Conservation (phyloP, 768 basidiomycete genomes). For the Tylopilus sp. region DNA sequence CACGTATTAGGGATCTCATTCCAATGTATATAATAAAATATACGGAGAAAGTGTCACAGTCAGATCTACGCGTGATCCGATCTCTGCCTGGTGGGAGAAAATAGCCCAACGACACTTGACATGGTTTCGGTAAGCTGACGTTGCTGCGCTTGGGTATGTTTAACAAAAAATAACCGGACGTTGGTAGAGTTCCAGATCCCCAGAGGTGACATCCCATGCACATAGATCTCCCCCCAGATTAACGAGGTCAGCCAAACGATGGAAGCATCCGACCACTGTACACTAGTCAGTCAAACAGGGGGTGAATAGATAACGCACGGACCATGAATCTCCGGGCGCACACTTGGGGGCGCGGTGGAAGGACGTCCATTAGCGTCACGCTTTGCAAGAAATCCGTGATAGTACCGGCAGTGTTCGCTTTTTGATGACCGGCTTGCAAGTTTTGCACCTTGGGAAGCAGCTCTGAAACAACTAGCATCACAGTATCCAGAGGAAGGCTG, state of each 20-base stretch:
- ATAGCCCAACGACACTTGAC: constrained; percentile 74
- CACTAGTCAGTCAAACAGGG: neutral
- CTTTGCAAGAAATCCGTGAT: constrained; percentile 75
- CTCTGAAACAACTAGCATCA: constrained; percentile 87
- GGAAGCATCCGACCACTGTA: constrained; percentile 85
- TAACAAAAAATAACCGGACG: constrained; percentile 88
- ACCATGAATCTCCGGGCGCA: constrained; percentile 75
- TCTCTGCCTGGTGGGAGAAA: constrained; percentile 42
- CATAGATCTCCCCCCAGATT: constrained; percentile 95
- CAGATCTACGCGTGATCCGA: constrained; percentile 24
- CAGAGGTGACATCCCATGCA: constrained; percentile 80
- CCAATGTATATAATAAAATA: no score
- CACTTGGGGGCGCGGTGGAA: constrained; percentile 67
- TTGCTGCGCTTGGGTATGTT: constrained; percentile 69
- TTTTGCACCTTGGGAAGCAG: constrained; percentile 82
- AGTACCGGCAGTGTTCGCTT: constrained; percentile 58
- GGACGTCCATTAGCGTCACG: constrained; percentile 63
- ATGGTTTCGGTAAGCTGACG: constrained; percentile 77
- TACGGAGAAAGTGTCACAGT: no score
- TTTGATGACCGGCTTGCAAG: constrained; percentile 64
- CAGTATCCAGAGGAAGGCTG: constrained; percentile 84
- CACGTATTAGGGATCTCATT: neutral
- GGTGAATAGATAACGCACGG: constrained; percentile 25
- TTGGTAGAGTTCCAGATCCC: constrained; percentile 91
- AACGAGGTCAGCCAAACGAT: constrained; percentile 90